A percentile compares a stretch with the other conserved stretches of the same genome.
phyloP scores from a whole-genome alignment of 2,329 filamentous ascomycete species.

The Ascochyta viciae-villosae region DNA sequence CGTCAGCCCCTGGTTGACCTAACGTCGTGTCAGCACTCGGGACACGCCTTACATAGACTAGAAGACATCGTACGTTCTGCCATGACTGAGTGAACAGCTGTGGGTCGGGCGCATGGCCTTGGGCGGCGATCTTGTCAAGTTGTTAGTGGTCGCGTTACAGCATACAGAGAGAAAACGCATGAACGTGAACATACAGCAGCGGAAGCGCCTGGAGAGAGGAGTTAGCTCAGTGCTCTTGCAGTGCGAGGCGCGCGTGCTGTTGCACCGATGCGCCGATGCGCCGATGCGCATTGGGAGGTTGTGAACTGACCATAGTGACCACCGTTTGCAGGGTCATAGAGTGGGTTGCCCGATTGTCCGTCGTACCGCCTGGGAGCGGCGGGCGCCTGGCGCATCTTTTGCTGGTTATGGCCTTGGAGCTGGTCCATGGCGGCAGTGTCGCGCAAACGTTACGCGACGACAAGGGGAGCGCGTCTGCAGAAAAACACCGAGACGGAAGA shows the following conservation, averaged over 20 bases:
- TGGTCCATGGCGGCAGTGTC: conserved; percentile 47
- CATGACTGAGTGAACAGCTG: conserved; percentile 94
- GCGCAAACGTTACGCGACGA: conserved; percentile 43
- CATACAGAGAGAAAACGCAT: conserved; percentile 24
- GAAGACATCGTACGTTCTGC: conserved; percentile 74
- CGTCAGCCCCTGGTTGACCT: conserved; percentile 94
- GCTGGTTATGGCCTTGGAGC: conserved; percentile 45
- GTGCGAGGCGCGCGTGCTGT: conserved; percentile 15
- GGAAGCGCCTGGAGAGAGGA: conserved; percentile 64
- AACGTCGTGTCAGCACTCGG: conserved; percentile 32
- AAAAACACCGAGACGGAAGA: conserved; percentile 15
- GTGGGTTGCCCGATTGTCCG: conserved; percentile 57
- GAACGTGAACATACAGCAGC: conserved; percentile 64
- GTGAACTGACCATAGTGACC: conserved; percentile 58
- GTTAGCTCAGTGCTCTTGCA: conserved; percentile 29
- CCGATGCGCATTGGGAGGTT: conserved; percentile 1
- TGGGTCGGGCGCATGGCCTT: conserved; percentile 85
- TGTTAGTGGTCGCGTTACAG: conserved; percentile 34
- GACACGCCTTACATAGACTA: background rate
- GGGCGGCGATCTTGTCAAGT: conserved; percentile 74
- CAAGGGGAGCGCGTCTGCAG: conserved; percentile 34
- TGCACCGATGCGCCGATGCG: conserved; percentile 9
- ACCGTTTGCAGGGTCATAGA: conserved; percentile 55
- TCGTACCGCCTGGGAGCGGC: conserved; percentile 56
- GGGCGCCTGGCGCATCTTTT: conserved; percentile 47